phyloP scores from a whole-genome alignment of 306 rosid genomes.

The Cucumis cinereus region DNA sequence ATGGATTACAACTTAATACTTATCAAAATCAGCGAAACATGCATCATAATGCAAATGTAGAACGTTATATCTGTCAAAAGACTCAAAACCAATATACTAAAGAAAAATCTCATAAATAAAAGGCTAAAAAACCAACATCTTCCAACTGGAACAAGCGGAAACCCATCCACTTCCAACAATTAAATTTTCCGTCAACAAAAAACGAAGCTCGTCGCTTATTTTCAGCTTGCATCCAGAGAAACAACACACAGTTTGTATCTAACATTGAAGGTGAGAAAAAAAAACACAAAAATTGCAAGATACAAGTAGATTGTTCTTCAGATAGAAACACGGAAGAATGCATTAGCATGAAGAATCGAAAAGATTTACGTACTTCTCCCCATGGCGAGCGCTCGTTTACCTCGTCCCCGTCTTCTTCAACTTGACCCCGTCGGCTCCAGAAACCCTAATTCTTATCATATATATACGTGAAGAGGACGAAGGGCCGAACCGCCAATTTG shows the following conservation, averaged over 20 bases:
- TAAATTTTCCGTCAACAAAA: neutral
- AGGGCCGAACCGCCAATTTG: neutral
- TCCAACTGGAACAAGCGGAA: neutral
- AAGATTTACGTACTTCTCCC: conserved; percentile 1
- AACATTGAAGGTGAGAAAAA: neutral
- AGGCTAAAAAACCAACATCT: neutral
- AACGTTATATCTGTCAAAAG: neutral
- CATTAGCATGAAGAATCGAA: neutral
- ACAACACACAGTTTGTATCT: neutral
- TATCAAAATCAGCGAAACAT: no score
- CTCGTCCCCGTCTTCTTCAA: neutral
- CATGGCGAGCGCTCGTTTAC: neutral
- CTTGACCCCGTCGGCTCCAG: neutral
- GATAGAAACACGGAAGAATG: neutral
- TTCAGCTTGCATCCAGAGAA: neutral
- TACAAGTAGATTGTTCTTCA: neutral
- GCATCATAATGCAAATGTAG: neutral
- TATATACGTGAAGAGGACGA: neutral
- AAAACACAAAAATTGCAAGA: neutral
- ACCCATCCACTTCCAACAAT: neutral
- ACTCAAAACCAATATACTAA: neutral
- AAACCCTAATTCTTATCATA: neutral
- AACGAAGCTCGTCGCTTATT: neutral
- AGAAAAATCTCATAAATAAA: neutral
- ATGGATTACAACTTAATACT: neutral